Base-by-base conservation (phyloP, 1,284 basidiomycete genomes). In the Ustilago esculenta region DNA sequence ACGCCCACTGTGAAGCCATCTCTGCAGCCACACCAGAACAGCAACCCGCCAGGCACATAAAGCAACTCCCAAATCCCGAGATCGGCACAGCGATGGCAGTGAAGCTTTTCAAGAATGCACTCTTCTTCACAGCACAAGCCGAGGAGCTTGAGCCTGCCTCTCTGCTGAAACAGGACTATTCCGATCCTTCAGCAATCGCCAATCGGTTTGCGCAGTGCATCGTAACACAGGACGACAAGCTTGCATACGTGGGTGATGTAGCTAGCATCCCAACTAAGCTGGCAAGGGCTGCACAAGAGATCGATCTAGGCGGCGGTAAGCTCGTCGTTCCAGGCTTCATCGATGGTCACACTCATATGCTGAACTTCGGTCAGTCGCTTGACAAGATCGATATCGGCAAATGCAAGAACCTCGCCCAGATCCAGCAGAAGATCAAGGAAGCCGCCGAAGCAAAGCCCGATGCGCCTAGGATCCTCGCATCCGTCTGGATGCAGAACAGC, bases 311-410 rank as follows among this genome's bases (percentile, higher is more conserved):
- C 25, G 42, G 47, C 9, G 49, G 53, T 11, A 61, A 59, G 48
- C 55, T 72, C 21, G 59, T 68, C 30, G 60, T 72, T 4, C 69
- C 69, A 8, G 65, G 55, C 24, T 72, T 72, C 47, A 61, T 72
- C 42, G 69, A 72, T 33, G 65, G 40, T 5, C 69, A 72, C 40
- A 53, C 54, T 12, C 69, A 72, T 48, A n/a, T 72, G 33, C 58
- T 68, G 47, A 57, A 51, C 47, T 60, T 67, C 24, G 69, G 69
- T 5, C 51, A 67, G 18, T 67, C 64, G 6, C 65, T 72, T 25
- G 64, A 72, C 52, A 72, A 72, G 42, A 37, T 67, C 20, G 64
- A 72, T 33, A 29, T 72, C 20, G 43, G 48, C 46, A 52, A 51
- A 12, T 72, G 69, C 58, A 67, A 56, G 45, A 56, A 46, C 12